These are phyloP conservation scores for Hibiscus mutabilis DNA, from an alignment of 345 rosid species.

Conservation along the genomic window DNA sequence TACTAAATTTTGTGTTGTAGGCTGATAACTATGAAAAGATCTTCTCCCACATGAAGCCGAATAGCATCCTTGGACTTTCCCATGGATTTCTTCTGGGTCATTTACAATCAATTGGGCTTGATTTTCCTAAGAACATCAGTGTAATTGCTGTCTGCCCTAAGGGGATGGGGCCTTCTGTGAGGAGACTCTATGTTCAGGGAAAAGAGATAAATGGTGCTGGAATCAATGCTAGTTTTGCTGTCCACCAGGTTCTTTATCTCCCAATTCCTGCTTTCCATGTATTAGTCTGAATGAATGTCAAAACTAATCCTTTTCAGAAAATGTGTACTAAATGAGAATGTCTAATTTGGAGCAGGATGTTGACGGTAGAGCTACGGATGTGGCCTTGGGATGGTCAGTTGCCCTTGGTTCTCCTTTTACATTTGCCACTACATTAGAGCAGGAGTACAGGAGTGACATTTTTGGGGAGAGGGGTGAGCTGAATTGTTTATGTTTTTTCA, in stretches of 20 bases:
- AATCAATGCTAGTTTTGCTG: slow-evolving; percentile 83
- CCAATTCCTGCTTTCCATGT: not conserved
- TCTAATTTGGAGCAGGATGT: slow-evolving; percentile 34
- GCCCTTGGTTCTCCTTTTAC: slow-evolving; percentile 60
- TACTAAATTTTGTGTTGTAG: slow-evolving; percentile 26
- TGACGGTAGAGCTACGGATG: slow-evolving; percentile 54
- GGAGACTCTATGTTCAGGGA: slow-evolving; percentile 82
- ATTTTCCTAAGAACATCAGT: slow-evolving; percentile 75
- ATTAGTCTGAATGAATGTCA: not conserved
- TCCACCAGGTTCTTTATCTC: slow-evolving; percentile 33
- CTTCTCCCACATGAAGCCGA: slow-evolving; percentile 87
- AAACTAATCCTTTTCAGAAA: not conserved
- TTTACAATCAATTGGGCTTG: slow-evolving; percentile 63
- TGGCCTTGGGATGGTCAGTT: slow-evolving; percentile 64
- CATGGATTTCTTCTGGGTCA: slow-evolving; percentile 91
- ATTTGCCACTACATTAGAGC: slow-evolving; percentile 55
- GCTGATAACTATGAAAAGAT: slow-evolving; percentile 83
- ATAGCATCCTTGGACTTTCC: slow-evolving; percentile 92
- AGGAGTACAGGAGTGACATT: slow-evolving; percentile 56
- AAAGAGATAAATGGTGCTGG: slow-evolving; percentile 94
- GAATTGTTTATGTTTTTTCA: slow-evolving; percentile 16
- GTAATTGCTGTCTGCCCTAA: slow-evolving; percentile 85
- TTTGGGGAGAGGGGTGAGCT: slow-evolving; percentile 61
- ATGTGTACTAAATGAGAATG: not conserved
- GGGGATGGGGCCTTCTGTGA: slow-evolving; percentile 88